phyloP scores from a whole-genome alignment of 768 basidiomycete genomes.

The Trametes punicea region DNA sequence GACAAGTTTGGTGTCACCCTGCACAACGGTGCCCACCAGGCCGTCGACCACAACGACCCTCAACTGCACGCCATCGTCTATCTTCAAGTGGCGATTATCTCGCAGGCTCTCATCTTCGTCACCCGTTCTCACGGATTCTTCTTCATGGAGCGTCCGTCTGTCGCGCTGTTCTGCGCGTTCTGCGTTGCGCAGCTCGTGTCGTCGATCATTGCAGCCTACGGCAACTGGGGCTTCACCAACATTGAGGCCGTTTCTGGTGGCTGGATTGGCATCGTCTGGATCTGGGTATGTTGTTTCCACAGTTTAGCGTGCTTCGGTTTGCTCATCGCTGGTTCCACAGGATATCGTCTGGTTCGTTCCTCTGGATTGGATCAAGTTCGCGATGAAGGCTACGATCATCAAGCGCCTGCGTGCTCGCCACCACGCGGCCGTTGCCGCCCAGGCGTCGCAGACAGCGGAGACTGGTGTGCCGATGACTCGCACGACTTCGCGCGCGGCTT shows the following conservation, averaged over 20 bases:
- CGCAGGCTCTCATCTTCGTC: slow-evolving; percentile 95
- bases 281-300: slow-evolving; percentile 64
- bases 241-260: slow-evolving; percentile 79
- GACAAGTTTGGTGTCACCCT: slow-evolving; percentile 75
- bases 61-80: slow-evolving; percentile 88
- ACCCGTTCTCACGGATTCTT: slow-evolving; percentile 93
- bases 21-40: slow-evolving; percentile 25
- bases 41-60: slow-evolving; percentile 55
- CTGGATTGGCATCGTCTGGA: slow-evolving; percentile 98
- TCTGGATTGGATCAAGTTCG: slow-evolving; percentile 94
- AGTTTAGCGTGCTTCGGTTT: neutral
- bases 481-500: slow-evolving; percentile 86
- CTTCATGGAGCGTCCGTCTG: slow-evolving; percentile 95
- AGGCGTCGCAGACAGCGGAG: slow-evolving; percentile 34
- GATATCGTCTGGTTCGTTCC: slow-evolving; percentile 96
- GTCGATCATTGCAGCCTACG: slow-evolving; percentile 93
- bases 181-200: slow-evolving; percentile 91
- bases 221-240: slow-evolving; percentile 90
- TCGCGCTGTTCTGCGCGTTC: slow-evolving; percentile 88
- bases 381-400: slow-evolving; percentile 92
- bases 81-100: slow-evolving; percentile 97
- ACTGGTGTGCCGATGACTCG: slow-evolving; percentile 75
- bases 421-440: slow-evolving; percentile 35
- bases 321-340: slow-evolving; percentile 40
- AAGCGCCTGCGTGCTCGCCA: slow-evolving; percentile 73